These are phyloP conservation scores for Triangularia verruculosa DNA, from an alignment of 2,329 filamentous ascomycete genomes.

Conservation along the genomic window DNA sequence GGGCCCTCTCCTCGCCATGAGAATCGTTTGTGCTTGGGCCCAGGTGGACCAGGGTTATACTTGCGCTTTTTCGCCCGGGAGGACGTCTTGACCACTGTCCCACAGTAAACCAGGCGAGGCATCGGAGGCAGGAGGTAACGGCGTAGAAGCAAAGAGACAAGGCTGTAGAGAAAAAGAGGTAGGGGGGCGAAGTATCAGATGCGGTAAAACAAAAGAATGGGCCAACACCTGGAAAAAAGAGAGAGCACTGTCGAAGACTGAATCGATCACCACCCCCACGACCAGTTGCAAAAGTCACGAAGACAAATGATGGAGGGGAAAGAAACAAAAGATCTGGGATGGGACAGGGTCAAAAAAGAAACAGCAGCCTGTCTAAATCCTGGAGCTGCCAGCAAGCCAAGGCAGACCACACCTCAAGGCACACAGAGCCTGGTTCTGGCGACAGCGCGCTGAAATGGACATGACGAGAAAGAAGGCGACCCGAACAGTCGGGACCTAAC, in stretches of 20 bases:
- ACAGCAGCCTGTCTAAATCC: not conserved
- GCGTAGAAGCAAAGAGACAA: not conserved
- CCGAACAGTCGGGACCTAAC: constrained; percentile 1
- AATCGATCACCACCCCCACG: not conserved
- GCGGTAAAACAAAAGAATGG: not conserved
- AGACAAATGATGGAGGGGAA: not conserved
- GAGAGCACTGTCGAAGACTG: not conserved
- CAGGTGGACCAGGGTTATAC: not conserved
- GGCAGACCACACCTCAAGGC: constrained; percentile 13
- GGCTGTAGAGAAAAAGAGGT: too few species aligned
- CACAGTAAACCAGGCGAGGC: not conserved
- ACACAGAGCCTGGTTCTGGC: constrained; percentile 5
- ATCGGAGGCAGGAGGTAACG: not conserved
- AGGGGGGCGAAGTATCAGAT: too few species aligned
- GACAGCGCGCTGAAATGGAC: not conserved
- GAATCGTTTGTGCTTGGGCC: not conserved
- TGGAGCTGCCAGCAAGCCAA: constrained; percentile 5
- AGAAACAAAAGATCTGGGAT: not conserved
- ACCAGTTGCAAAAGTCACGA: not conserved
- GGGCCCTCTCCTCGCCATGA: not conserved
- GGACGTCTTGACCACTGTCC: not conserved
- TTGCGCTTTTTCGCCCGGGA: constrained; percentile 1
- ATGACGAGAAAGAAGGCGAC: not conserved
- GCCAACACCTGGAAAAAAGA: not conserved
- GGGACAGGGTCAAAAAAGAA: not conserved